Evolutionary conservation across 2,329 filamentous ascomycete genomes (phyloP).

Genomic region (Penicillium rolfsii): DNA sequence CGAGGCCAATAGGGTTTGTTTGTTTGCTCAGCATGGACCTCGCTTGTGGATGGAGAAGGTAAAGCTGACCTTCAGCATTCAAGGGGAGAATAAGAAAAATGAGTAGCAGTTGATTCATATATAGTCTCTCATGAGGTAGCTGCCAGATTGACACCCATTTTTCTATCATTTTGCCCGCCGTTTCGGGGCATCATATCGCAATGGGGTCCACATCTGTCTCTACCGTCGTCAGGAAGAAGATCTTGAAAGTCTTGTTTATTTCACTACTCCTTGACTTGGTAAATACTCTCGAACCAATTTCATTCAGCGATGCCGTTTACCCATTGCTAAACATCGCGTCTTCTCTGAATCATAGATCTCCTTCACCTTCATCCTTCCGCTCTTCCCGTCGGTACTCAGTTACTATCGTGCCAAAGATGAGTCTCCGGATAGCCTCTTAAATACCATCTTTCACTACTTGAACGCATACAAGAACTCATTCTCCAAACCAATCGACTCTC

Average conservation of each 20-base stretch:
- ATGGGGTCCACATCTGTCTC: neutral
- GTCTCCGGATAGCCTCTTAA: neutral
- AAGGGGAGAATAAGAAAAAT: neutral
- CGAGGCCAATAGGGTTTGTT: neutral
- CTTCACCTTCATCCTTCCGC: conserved; percentile 3
- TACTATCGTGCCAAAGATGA: neutral
- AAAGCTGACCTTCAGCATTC: neutral
- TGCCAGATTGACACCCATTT: neutral
- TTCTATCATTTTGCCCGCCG: neutral
- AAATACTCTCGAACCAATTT: neutral
- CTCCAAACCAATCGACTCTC: conserved; percentile 84
- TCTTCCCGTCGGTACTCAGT: neutral
- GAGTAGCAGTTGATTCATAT: neutral
- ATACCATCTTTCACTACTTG: neutral
- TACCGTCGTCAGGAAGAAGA: neutral
- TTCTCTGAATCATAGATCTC: neutral
- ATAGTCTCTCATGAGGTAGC: neutral
- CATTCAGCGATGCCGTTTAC: neutral
- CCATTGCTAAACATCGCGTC: neutral
- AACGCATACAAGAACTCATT: conserved; percentile 52
- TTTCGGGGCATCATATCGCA: neutral
- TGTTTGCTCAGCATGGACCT: neutral
- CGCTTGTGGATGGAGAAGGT: neutral
- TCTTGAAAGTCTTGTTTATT: neutral
- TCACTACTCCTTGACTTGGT: conserved; percentile 6